Conservation (phyloP, 352 stramenopile species). For the Phytopythium cucurbitacearum region DNA sequence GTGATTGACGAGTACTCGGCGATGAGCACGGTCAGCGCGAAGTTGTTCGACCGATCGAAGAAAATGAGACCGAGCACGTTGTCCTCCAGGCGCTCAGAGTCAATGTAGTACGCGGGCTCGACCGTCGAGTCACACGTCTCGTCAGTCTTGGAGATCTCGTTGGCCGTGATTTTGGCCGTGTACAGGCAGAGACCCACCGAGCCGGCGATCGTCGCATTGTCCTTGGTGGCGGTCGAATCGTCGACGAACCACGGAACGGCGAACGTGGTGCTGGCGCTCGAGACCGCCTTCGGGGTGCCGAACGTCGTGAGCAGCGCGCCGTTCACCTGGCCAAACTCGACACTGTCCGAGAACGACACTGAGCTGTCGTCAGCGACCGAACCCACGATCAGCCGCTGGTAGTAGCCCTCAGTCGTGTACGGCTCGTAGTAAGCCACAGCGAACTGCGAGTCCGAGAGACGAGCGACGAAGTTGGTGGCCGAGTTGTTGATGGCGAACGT, state of each 20-base stretch:
- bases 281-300: conserved; percentile 55
- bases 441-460: conserved; percentile 61
- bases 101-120: conserved; percentile 65
- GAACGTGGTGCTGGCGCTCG: conserved; percentile 57
- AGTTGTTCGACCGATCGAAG: conserved; percentile 70
- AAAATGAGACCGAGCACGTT: conserved; percentile 60
- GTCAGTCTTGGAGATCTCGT: conserved; percentile 15
- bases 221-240: conserved; percentile 33
- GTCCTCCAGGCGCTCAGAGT: conserved; percentile 62
- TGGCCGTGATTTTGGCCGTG: conserved; percentile 29
- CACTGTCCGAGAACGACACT: conserved; percentile 50
- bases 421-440: conserved; percentile 66
- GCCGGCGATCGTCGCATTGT: conserved; percentile 33
- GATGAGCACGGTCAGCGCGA: conserved; percentile 60
- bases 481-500: conserved; percentile 53
- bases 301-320: conserved; percentile 35
- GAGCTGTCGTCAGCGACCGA: conserved; percentile 36
- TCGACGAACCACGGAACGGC: conserved; percentile 69
- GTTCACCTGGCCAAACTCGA: conserved; percentile 57
- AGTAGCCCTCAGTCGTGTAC: conserved; percentile 45
- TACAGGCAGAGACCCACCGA: conserved; percentile 56
- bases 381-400: conserved; percentile 56
- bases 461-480: conserved; percentile 61
- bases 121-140: conserved; percentile 52
- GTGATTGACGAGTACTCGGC: conserved; percentile 64